Percentiles rank a stretch among this genome's conserved stretches.
These are phyloP conservation scores for Butyriboletus appendiculatus DNA, from an alignment of 1,284 basidiomycete genomes.

Conservation along the genomic window DNA sequence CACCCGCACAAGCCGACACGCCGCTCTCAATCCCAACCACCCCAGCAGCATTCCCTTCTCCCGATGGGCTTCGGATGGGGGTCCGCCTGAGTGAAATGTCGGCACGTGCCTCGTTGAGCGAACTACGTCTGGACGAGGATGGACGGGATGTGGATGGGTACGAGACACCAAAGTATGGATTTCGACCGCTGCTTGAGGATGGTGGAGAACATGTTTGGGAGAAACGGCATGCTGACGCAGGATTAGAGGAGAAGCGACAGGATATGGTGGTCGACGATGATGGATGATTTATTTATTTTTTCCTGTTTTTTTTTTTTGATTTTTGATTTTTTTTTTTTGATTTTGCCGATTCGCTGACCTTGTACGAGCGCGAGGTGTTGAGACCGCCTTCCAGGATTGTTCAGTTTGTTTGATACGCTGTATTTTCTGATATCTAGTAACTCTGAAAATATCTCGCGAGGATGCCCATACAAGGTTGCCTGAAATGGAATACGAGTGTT, in stretches of 20 bases:
- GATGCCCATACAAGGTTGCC: not conserved
- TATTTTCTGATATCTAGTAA: slow-evolving; percentile 3
- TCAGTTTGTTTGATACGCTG: not conserved
- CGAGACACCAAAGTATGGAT: slow-evolving; percentile 27
- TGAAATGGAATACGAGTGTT: not conserved
- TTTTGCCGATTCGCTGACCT: not conserved
- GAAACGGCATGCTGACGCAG: not conserved
- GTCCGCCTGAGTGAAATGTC: slow-evolving; percentile 31
- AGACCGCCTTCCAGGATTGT: not conserved
- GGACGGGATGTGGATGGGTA: slow-evolving; percentile 14
- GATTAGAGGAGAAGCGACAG: slow-evolving; percentile 4
- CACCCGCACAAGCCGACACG: slow-evolving; percentile 30
- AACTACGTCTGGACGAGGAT: slow-evolving; percentile 29
- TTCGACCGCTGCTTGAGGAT: slow-evolving; percentile 12
- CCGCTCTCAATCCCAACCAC: slow-evolving; percentile 32
- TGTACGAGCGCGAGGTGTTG: not conserved
- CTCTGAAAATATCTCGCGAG: not conserved
- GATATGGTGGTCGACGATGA: slow-evolving; percentile 23
- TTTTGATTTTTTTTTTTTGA: no score
- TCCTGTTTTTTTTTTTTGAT: slow-evolving; percentile 1
- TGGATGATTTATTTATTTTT: slow-evolving; percentile 9
- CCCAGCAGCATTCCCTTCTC: slow-evolving; percentile 25
- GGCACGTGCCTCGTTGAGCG: slow-evolving; percentile 32
- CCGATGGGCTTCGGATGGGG: slow-evolving; percentile 27
- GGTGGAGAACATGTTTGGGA: slow-evolving; percentile 1